These are phyloP conservation scores for Lentinula detonsa DNA, from an alignment of 768 basidiomycete species.

Conservation along the genomic window DNA sequence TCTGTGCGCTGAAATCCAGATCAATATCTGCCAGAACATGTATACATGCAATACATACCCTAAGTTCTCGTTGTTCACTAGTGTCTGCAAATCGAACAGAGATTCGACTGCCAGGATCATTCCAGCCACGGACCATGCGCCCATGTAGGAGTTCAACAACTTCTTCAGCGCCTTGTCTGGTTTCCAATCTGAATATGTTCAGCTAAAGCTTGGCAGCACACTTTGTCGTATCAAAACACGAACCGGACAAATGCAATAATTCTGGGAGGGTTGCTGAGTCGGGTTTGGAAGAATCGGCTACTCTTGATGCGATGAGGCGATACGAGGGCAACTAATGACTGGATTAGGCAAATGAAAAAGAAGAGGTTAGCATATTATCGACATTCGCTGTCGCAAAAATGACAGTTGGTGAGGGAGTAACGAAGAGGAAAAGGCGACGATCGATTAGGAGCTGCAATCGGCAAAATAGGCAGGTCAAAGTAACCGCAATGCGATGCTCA, in stretches of 20 bases:
- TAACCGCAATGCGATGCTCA: not conserved
- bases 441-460: not conserved
- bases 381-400: not conserved
- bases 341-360: not conserved
- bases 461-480: not conserved
- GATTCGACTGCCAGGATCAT: constrained; percentile 70
- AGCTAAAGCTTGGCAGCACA: not conserved
- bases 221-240: constrained; percentile 11
- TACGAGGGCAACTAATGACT: constrained; percentile 65
- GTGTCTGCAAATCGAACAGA: constrained; percentile 80
- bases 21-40: not conserved
- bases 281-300: constrained; percentile 75
- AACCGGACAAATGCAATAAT: constrained; percentile 82
- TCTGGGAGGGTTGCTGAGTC: constrained; percentile 67
- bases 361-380: not conserved
- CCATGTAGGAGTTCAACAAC: constrained; percentile 75
- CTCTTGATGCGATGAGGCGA: constrained; percentile 67
- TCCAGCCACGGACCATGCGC: constrained; percentile 73
- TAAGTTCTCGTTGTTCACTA: constrained; percentile 67
- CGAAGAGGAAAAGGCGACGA: not conserved
- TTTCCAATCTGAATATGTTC: constrained; percentile 49
- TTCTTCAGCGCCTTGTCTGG: constrained; percentile 66
- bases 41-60: constrained; percentile 36
- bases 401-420: not conserved
- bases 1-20: constrained; percentile 46